phyloP scores from a whole-genome alignment of 2,329 filamentous ascomycete species.

The Trichophyton verrucosum region DNA sequence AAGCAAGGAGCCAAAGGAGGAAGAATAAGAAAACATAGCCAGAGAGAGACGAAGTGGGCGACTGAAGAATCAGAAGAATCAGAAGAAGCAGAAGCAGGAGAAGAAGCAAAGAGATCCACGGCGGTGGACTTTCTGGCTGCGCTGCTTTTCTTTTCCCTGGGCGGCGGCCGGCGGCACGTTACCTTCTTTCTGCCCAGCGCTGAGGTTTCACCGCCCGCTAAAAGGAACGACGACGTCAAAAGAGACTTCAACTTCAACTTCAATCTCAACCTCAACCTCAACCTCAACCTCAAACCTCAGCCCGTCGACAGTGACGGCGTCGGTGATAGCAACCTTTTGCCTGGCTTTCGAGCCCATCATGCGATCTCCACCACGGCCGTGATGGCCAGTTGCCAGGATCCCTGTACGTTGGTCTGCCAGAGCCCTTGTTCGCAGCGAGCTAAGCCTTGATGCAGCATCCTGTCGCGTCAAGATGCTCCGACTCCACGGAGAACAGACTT shows the following conservation, averaged over 20 bases:
- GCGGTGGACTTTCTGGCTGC: neutral
- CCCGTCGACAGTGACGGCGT: neutral
- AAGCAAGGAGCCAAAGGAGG: neutral
- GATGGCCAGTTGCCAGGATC: neutral
- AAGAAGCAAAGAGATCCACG: neutral
- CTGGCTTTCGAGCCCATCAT: neutral
- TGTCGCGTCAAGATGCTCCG: constrained; percentile 3
- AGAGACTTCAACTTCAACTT: no score
- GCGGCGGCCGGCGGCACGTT: no score
- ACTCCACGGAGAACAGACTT: neutral
- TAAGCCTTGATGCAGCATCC: constrained; percentile 2
- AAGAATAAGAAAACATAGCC: neutral
- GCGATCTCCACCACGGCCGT: neutral
- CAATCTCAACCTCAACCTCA: no score
- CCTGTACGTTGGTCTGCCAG: neutral
- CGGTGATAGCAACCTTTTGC: neutral
- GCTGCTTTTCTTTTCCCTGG: neutral
- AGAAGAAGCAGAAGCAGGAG: neutral
- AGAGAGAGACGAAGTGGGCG: neutral
- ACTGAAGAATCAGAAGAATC: neutral
- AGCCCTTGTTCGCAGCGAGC: neutral
- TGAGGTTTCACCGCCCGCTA: neutral
- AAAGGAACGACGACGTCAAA: neutral
- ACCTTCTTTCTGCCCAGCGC: neutral
- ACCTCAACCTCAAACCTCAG: no score